A percentile compares a stretch with the other conserved stretches of the same genome.
phyloP scores from a whole-genome alignment of 768 basidiomycete species.

The Mycena kentingensis region DNA sequence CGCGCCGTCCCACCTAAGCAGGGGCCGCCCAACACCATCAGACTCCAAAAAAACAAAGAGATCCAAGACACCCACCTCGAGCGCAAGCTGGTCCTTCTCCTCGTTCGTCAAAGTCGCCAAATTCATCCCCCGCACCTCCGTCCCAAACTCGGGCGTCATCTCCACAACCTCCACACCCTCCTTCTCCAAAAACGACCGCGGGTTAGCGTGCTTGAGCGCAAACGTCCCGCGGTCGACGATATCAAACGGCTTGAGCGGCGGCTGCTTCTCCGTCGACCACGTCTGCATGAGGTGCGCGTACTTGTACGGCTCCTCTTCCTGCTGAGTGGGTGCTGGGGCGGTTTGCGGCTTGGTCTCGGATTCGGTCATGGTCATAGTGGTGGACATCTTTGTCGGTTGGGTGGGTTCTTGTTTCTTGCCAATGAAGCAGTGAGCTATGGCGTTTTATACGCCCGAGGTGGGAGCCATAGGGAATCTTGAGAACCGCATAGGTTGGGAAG shows the following conservation, averaged over 20 bases:
- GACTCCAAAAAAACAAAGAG: neutral
- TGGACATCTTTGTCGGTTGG: too few relatives aligned
- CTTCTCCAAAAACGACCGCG: slow-evolving; percentile 65
- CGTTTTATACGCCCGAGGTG: too few relatives aligned
- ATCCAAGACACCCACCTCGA: neutral
- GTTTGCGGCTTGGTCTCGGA: slow-evolving; percentile 5
- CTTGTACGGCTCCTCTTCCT: slow-evolving; percentile 42
- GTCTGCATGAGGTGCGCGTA: slow-evolving; percentile 74
- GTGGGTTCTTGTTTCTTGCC: too few relatives aligned
- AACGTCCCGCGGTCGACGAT: slow-evolving; percentile 77
- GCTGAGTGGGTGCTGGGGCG: slow-evolving; percentile 3
- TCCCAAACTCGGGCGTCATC: slow-evolving; percentile 74
- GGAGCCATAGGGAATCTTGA: too few relatives aligned
- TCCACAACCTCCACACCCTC: slow-evolving; percentile 62
- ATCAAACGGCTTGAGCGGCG: slow-evolving; percentile 70
- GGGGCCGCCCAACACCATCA: neutral
- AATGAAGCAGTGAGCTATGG: too few relatives aligned
- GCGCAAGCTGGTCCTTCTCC: slow-evolving; percentile 68
- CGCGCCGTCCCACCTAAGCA: slow-evolving; percentile 70
- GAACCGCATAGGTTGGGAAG: too few relatives aligned
- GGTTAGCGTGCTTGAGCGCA: slow-evolving; percentile 66
- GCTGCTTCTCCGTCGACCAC: slow-evolving; percentile 61
- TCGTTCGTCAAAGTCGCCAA: slow-evolving; percentile 59
- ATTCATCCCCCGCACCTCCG: slow-evolving; percentile 71
- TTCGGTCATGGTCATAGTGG: slow-evolving; percentile 6